Percentiles rank a stretch among this genome's conserved stretches.
Evolutionary conservation across 1,284 basidiomycete species (phyloP).

Genomic region (Ceratobasidium theobromae): DNA sequence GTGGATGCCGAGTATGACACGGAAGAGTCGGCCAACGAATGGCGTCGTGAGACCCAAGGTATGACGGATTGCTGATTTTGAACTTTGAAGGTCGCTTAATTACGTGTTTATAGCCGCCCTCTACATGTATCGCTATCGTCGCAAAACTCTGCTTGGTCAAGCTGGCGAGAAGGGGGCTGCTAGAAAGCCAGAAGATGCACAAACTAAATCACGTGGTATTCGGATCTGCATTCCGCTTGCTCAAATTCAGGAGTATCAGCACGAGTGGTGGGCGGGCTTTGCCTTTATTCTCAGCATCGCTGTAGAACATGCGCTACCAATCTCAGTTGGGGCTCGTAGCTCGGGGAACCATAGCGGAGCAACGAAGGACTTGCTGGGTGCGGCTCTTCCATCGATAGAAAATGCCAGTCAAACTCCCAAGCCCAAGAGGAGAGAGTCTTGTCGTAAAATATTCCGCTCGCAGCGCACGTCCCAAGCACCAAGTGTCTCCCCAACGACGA

Average conservation of each 20-base stretch:
- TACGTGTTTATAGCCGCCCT: conserved; percentile 46
- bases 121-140: conserved; percentile 51
- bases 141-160: conserved; percentile 43
- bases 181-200: conserved; percentile 37
- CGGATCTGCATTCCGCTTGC: conserved; percentile 59
- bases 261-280: conserved; percentile 37
- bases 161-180: not conserved
- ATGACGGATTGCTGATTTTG: conserved; percentile 12
- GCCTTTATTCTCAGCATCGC: conserved; percentile 38
- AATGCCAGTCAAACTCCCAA: conserved; percentile 20
- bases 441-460: not conserved
- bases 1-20: conserved; percentile 58
- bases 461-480: not conserved
- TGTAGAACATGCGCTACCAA: not conserved
- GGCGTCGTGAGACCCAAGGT: conserved; percentile 59
- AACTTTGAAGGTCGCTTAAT: not conserved
- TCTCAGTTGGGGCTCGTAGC: not conserved
- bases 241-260: conserved; percentile 43
- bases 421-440: conserved; percentile 32
- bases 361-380: not conserved
- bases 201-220: conserved; percentile 51
- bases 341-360: not conserved
- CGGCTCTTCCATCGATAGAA: not conserved
- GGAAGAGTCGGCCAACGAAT: conserved; percentile 59
- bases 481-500: not conserved